Evolutionary conservation across 345 rosid species (phyloP).

Genomic region (Luvunga scandens): DNA sequence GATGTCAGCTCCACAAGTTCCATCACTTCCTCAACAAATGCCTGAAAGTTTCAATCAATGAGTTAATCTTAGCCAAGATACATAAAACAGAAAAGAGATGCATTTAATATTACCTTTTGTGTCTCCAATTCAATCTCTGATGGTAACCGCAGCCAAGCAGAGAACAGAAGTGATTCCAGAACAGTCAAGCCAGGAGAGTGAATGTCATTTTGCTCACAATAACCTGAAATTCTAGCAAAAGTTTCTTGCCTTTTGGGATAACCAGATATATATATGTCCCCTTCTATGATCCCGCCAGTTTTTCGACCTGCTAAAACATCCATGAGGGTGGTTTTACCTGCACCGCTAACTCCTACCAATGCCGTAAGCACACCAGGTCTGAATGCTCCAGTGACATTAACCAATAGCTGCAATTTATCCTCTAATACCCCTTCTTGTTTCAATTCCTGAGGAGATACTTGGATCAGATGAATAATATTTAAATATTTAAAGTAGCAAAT

Average conservation of each 20-base stretch:
- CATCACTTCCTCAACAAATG: slow-evolving; percentile 98
- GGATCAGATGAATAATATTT: slow-evolving; percentile 19
- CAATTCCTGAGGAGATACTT: slow-evolving; percentile 55
- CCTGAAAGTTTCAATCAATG: slow-evolving; percentile 45
- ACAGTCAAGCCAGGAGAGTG: slow-evolving; percentile 96
- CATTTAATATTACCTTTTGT: slow-evolving; percentile 53
- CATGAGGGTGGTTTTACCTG: slow-evolving; percentile 99
- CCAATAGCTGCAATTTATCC: slow-evolving; percentile 82
- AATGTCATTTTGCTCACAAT: slow-evolving; percentile 95
- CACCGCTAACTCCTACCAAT: slow-evolving; percentile 96
- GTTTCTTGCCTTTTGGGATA: slow-evolving; percentile 92
- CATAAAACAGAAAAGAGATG: slow-evolving; percentile 1
- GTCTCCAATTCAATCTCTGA: slow-evolving; percentile 70
- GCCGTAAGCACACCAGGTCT: slow-evolving; percentile 95
- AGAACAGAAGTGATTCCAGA: slow-evolving; percentile 90
- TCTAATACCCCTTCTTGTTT: slow-evolving; percentile 86
- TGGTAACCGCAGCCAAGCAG: slow-evolving; percentile 92
- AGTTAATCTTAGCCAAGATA: slow-evolving; percentile 22
- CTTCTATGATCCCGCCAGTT: slow-evolving; percentile 91
- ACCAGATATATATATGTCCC: slow-evolving; percentile 78
- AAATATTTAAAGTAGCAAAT: slow-evolving; percentile 11
- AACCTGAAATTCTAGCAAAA: slow-evolving; percentile 95
- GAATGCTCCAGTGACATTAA: slow-evolving; percentile 91
- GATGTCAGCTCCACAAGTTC: slow-evolving; percentile 91
- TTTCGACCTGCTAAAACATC: slow-evolving; percentile 98